Evolutionary conservation across 768 basidiomycete genomes (phyloP).

Genomic region (Leucogyrophana mollusca): DNA sequence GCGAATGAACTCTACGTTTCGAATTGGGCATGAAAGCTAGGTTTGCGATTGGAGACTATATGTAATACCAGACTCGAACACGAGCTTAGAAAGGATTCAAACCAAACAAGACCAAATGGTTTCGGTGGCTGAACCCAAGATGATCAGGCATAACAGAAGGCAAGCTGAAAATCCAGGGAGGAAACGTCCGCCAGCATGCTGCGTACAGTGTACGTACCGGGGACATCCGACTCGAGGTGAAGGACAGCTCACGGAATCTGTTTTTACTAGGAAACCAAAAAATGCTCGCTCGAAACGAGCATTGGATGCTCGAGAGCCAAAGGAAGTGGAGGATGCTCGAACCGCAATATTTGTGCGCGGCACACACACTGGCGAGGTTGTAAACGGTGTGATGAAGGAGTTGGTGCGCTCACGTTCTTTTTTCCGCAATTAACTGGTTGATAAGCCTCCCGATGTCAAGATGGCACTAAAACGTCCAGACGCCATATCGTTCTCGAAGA

Average conservation of each 20-base stretch:
- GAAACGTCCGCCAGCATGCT: constrained; percentile 17
- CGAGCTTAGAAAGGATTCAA: too few species aligned
- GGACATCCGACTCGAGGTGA: too few species aligned
- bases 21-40: too few species aligned
- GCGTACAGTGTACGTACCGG: constrained; percentile 26
- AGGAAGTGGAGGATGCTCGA: constrained; percentile 85
- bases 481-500: constrained; percentile 90
- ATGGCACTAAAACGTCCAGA: constrained; percentile 93
- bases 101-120: too few species aligned
- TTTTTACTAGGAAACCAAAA: constrained; percentile 71
- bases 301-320: constrained; percentile 81
- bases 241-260: too few species aligned
- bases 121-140: too few species aligned
- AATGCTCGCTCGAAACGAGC: constrained; percentile 95
- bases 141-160: too few species aligned
- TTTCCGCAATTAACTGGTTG: neutral
- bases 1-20: too few species aligned
- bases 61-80: too few species aligned
- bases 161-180: too few species aligned
- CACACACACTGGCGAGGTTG: constrained; percentile 77
- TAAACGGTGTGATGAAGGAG: constrained; percentile 84
- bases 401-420: constrained; percentile 52
- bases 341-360: constrained; percentile 90
- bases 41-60: too few species aligned
- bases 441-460: constrained; percentile 36